Evolutionary conservation across 1,284 basidiomycete species (phyloP), one percentile per base, ranked within the genome.

Genomic region (Trichosporon sp.): DNA sequence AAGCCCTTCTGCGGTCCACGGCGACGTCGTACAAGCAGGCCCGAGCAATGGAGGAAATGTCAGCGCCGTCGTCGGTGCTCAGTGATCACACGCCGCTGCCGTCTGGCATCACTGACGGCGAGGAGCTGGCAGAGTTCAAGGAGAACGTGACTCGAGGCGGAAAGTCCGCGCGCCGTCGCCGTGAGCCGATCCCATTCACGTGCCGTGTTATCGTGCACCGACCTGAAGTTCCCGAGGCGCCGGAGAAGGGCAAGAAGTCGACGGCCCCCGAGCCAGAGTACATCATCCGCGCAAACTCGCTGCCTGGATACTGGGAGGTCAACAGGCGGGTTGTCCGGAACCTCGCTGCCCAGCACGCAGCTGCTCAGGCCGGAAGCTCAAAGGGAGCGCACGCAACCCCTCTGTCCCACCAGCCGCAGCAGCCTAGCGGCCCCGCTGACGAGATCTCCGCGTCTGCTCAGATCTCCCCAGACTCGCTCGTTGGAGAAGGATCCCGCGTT

Each of bases 381-480:
- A 37, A 25, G 19, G 60, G 49, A 5, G 49, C 16, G 3, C 49
- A n/a, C 23, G 25, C 9, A 21, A 36, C 59, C 9, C 57, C 57
- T 21, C 34, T 58, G 19, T 40, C 34, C 14, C 57, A 58, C 34
- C 57, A 58, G 34, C 34, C 49, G 23, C 57, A 58, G 34, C 34
- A 58, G 34, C 52, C 27, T n/a, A 60, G 40, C 23, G 44, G 40
- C 23, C 46, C 57, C 21, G 33, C 16, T 8, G 65, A 64, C 32
- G 66, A 63, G 33, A 72, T 79, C 25, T 69, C 74, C 3, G 81
- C 87, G 10, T 89, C 88, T 70, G 88, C 90, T 1, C 90, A 91
- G 71, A 90, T 97, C 70, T 94, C 92, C 1, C 81, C 86, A 2
- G 95, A 98, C 78, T 90, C 88, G 11, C 85, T 92, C 64, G 83